These are phyloP conservation scores for Candida sojae DNA, from an alignment of 1,139 yeast species.

Conservation along the genomic window DNA sequence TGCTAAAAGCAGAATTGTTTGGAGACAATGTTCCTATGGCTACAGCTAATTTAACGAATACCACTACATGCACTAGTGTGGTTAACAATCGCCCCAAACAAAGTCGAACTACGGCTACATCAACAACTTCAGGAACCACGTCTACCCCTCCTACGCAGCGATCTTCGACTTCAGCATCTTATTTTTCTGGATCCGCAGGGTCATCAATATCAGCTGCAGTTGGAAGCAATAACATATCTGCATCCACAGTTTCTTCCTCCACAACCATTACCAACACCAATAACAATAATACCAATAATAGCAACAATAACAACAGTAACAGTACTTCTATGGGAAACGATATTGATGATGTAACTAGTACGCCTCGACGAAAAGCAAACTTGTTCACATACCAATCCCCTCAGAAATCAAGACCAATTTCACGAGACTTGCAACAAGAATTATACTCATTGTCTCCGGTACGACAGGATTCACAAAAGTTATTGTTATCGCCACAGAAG, in stretches of 20 bases:
- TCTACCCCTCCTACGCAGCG: constrained; percentile 11
- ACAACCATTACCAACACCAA: constrained; percentile 9
- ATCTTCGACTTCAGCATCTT: constrained; percentile 9
- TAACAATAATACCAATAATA: neutral
- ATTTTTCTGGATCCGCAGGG: constrained; percentile 9
- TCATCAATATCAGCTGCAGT: constrained; percentile 4
- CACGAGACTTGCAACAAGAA: constrained; percentile 66
- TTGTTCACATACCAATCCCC: constrained; percentile 74
- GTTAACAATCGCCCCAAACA: constrained; percentile 8
- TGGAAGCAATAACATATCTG: neutral
- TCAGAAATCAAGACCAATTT: constrained; percentile 58
- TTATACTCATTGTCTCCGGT: constrained; percentile 85
- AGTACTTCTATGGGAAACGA: constrained; percentile 6
- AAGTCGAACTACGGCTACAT: constrained; percentile 1
- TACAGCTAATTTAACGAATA: constrained; percentile 31
- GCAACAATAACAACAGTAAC: neutral
- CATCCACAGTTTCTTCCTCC: constrained; percentile 1
- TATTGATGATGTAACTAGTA: constrained; percentile 27
- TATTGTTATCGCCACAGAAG: constrained; percentile 79
- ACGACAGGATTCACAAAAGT: constrained; percentile 80
- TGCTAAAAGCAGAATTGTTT: constrained; percentile 85
- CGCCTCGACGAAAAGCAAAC: constrained; percentile 62
- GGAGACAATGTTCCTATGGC: constrained; percentile 79
- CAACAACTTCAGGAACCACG: neutral
- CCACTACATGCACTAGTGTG: constrained; percentile 2